Percentiles rank a stretch among this genome's conserved stretches.
phyloP scores from a whole-genome alignment of 1,284 basidiomycete species.

The Singerocomus inundabilis region DNA sequence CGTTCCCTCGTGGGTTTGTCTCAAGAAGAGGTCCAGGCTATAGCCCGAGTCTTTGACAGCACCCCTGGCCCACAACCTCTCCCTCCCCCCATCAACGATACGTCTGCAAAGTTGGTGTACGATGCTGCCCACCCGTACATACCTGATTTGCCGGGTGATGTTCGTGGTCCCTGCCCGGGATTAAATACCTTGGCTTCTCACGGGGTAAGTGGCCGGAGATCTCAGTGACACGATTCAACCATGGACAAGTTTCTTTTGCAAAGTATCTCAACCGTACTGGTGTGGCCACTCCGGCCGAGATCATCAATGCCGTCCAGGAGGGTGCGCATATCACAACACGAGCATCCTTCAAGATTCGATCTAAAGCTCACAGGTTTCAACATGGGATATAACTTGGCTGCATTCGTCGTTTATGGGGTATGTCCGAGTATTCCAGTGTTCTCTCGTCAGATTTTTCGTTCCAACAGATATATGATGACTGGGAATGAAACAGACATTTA shows the following conservation, averaged over 20 bases:
- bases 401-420: slow-evolving; percentile 27
- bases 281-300: slow-evolving; percentile 24
- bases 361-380: slow-evolving; percentile 20
- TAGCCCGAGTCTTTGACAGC: no score
- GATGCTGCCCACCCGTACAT: slow-evolving; percentile 27
- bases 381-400: slow-evolving; percentile 25
- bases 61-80: no score
- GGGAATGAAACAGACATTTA: slow-evolving; percentile 16
- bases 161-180: slow-evolving; percentile 48
- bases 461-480: not conserved
- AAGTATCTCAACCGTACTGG: slow-evolving; percentile 26
- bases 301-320: slow-evolving; percentile 28
- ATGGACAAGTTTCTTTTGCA: not conserved
- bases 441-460: not conserved
- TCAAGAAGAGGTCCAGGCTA: no score
- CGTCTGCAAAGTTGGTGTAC: no score
- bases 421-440: not conserved
- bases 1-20: no score
- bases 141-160: slow-evolving; percentile 22
- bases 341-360: not conserved
- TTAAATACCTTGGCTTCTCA: slow-evolving; percentile 48
- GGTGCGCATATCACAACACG: slow-evolving; percentile 2
- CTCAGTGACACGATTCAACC: not conserved
- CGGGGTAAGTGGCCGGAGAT: slow-evolving; percentile 24
- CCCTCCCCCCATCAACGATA: no score